Percentiles rank a stretch among this genome's conserved stretches.
phyloP scores from a whole-genome alignment of 73 alveolate genomes.

The Blepharisma stoltei region DNA sequence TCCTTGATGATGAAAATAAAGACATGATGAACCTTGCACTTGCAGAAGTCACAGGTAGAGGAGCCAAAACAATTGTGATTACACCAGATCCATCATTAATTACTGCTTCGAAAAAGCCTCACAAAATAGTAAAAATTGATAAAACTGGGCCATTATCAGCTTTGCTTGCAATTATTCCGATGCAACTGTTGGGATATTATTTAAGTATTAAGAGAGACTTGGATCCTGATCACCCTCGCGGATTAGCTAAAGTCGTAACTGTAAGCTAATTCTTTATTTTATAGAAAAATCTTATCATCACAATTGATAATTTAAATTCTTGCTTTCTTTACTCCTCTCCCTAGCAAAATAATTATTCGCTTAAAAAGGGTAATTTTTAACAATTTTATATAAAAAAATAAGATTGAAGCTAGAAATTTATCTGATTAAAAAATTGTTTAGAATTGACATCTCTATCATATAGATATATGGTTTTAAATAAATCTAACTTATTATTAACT shows the following conservation, averaged over 20 bases:
- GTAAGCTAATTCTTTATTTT: too few relatives aligned
- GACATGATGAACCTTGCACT: background rate
- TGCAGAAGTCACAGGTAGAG: background rate
- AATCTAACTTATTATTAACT: too few relatives aligned
- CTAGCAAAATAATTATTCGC: too few relatives aligned
- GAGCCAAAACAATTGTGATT: constrained; percentile 1
- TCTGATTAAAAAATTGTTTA: too few relatives aligned
- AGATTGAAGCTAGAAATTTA: too few relatives aligned
- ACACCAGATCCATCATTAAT: constrained; percentile 32
- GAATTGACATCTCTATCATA: too few relatives aligned
- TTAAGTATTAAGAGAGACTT: constrained; percentile 60
- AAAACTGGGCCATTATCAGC: constrained; percentile 75
- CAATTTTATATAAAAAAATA: too few relatives aligned
- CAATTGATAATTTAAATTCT: too few relatives aligned
- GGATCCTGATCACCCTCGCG: constrained; percentile 92
- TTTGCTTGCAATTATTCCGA: constrained; percentile 76
- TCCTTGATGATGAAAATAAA: constrained; percentile 24
- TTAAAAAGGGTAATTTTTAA: too few relatives aligned
- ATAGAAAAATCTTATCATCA: too few relatives aligned
- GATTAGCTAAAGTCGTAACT: constrained; percentile 85
- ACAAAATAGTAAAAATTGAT: constrained; percentile 27
- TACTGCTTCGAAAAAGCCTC: background rate
- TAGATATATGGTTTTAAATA: too few relatives aligned
- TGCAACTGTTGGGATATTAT: constrained; percentile 80
- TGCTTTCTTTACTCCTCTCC: too few relatives aligned